phyloP scores from a whole-genome alignment of 495 filamentous ascomycete genomes.

The Clavariopsis aquatica region DNA sequence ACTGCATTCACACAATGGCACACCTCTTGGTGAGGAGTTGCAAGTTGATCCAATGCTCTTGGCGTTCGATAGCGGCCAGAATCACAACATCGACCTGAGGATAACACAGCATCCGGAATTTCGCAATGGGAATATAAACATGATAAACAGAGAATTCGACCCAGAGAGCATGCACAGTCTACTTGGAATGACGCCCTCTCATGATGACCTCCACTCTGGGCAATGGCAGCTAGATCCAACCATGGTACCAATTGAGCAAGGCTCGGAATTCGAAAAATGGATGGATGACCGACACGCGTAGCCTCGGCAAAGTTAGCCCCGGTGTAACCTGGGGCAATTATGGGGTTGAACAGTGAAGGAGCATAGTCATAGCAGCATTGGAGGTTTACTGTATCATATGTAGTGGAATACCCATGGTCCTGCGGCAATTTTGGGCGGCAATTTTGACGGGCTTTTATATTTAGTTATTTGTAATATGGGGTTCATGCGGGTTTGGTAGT shows the following conservation, averaged over 20 bases:
- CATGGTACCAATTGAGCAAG: slow-evolving; percentile 34
- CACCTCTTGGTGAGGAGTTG: slow-evolving; percentile 40
- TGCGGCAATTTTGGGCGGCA: slow-evolving; percentile 18
- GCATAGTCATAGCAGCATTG: background rate
- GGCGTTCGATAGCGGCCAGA: slow-evolving; percentile 31
- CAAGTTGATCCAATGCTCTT: slow-evolving; percentile 41
- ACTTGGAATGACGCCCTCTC: slow-evolving; percentile 20
- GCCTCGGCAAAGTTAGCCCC: background rate
- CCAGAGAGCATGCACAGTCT: slow-evolving; percentile 35
- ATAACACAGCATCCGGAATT: slow-evolving; percentile 32
- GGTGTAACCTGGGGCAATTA: background rate
- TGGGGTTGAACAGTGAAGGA: background rate
- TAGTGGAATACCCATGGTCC: slow-evolving; percentile 23
- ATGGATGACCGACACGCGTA: slow-evolving; percentile 35
- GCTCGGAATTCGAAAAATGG: slow-evolving; percentile 45
- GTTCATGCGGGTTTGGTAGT: background rate
- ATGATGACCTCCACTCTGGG: slow-evolving; percentile 32
- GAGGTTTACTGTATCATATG: slow-evolving; percentile 7
- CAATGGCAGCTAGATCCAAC: slow-evolving; percentile 38
- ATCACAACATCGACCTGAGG: slow-evolving; percentile 1
- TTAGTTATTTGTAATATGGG: background rate
- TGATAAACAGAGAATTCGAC: slow-evolving; percentile 33
- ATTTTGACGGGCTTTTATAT: slow-evolving; percentile 20
- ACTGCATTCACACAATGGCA: slow-evolving; percentile 30
- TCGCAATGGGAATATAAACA: slow-evolving; percentile 27